These are phyloP conservation scores for Botrytis squamosa DNA, from an alignment of 2,329 filamentous ascomycete genomes.

Conservation along the genomic window DNA sequence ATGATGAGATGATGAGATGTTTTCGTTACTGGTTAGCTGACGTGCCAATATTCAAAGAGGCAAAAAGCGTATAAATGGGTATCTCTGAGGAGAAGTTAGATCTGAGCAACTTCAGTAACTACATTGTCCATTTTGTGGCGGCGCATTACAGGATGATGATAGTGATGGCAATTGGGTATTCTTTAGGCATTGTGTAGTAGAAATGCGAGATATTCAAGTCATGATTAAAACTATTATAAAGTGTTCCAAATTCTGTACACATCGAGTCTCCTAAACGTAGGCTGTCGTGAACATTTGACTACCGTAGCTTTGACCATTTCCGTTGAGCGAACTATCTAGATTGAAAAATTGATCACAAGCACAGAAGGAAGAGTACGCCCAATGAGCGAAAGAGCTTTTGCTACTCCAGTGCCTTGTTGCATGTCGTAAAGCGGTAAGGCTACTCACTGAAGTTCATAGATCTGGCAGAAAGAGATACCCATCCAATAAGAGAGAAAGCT, in stretches of 20 bases:
- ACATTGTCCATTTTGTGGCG: no score
- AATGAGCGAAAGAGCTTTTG: background rate
- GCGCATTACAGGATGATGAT: background rate
- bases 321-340: background rate
- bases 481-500: background rate
- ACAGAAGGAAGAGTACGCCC: background rate
- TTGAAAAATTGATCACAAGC: background rate
- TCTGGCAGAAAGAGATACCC: background rate
- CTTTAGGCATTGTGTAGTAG: background rate
- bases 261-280: background rate
- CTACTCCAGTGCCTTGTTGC: background rate
- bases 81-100: no score
- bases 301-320: background rate
- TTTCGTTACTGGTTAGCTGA: background rate
- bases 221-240: background rate
- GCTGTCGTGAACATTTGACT: accelerated
- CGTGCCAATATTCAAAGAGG: no score
- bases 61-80: background rate
- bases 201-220: background rate
- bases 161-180: background rate
- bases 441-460: background rate
- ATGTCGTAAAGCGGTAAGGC: background rate
- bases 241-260: background rate
- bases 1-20: background rate
- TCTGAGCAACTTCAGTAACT: background rate